Evolutionary conservation across 352 stramenopile genomes (phyloP), one percentile per base, ranked within the genome.

Genomic region (Phytopythium cucurbitacearum): DNA sequence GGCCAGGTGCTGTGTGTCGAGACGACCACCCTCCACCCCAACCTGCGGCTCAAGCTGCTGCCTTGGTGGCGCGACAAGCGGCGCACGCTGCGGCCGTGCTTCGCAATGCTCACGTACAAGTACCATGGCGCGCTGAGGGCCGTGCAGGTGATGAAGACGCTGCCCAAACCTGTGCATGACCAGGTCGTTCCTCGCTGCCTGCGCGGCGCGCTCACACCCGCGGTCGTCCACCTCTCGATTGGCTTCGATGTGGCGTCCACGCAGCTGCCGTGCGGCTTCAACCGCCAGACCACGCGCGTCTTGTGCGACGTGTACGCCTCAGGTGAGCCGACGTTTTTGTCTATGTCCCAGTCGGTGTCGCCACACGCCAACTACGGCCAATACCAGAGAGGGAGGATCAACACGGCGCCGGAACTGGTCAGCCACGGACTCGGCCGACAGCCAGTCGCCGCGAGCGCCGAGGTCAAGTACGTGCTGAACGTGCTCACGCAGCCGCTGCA

Each of bases 91-190:
- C 68, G 70, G 38, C 71, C 89, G 12, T 73, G 67, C 33, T 74
- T 91, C 38, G 54, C 71, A 13, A 70, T 63, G 4, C 75, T 65
- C 39, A 83, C 73, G 16, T 55, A 71, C 51, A 60, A 74, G 40
- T 80, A 75, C 52, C 53, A 65, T 3, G 57, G 40, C 28, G 75
- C 76, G 21, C 60, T 71, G 15, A 67, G 70, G 4, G 76, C 76
- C 2, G 60, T 80, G 37, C 73, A 81, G 50, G 60, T 87, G 16
- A 76, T 76, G 35, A 87, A 85, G 63, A 80, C 73, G 8, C 54
- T 87, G 4, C 73, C 76, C 21, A 79, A 76, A 36, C 57, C 66
- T 5, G 59, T 85, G n/a, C 73, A 87, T 65, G 71, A 85, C 42
- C 64, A 87, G n/a, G 38, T 83, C 11, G 58, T 83, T 0, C 32